Conservation (phyloP, 768 basidiomycete genomes). For the Paxillus rubicundulus region DNA sequence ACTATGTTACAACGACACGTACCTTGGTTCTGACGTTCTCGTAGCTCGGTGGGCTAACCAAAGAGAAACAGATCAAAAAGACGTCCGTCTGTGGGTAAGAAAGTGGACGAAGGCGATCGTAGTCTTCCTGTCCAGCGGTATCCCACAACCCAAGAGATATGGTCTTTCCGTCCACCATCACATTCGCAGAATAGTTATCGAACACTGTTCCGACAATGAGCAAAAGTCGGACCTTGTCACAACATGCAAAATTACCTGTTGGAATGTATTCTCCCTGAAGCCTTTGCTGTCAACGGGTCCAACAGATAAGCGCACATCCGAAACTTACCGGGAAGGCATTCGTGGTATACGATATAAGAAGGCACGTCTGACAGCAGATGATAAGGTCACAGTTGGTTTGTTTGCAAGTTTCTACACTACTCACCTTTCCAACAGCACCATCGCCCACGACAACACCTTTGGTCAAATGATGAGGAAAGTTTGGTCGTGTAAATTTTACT, state of each 20-base stretch:
- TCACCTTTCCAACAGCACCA: conserved; percentile 96
- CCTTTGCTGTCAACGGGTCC: conserved; percentile 15
- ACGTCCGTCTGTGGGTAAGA: conserved; percentile 99
- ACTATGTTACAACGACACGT: conserved; percentile 23
- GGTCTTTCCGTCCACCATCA: conserved; percentile 98
- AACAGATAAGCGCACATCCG: conserved; percentile 12
- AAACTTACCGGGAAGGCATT: conserved; percentile 88
- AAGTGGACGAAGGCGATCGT: conserved; percentile 94
- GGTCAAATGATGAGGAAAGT: conserved; percentile 32
- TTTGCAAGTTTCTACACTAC: conserved; percentile 33
- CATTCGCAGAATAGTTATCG: conserved; percentile 98
- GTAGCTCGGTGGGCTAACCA: conserved; percentile 96
- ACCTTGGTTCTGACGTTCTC: conserved; percentile 99
- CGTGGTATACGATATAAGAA: conserved; percentile 99
- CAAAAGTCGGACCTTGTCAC: not conserved
- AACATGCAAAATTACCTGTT: conserved; percentile 56
- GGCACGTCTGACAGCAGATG: conserved; percentile 71
- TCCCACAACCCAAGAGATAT: conserved; percentile 99
- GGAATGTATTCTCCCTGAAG: conserved; percentile 93
- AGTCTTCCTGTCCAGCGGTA: conserved; percentile 99
- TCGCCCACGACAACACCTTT: conserved; percentile 97
- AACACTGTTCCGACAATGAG: conserved; percentile 59
- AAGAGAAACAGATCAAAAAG: conserved; percentile 98
- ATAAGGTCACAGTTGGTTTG: conserved; percentile 11
- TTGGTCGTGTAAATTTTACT: conserved; percentile 8